These are phyloP conservation scores for Phaseolus lunatus DNA, from an alignment of 306 rosid genomes.

Conservation along the genomic window DNA sequence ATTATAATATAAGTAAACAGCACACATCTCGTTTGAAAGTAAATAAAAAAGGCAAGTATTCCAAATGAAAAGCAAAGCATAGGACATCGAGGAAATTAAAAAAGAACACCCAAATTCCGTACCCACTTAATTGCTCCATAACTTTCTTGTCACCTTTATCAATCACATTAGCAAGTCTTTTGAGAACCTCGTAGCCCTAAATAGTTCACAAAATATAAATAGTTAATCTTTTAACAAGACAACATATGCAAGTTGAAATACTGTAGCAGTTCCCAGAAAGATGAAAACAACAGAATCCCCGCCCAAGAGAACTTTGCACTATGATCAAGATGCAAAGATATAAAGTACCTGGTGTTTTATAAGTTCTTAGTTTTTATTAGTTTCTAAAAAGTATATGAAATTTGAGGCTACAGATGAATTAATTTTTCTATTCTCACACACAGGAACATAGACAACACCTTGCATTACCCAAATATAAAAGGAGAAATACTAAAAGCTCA, in stretches of 20 bases:
- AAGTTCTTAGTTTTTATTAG: neutral
- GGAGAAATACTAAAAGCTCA: neutral
- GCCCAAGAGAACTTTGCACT: conserved; percentile 31
- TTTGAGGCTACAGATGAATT: neutral
- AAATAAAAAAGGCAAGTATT: conserved; percentile 19
- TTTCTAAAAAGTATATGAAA: neutral
- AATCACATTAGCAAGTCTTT: conserved; percentile 84
- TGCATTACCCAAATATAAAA: neutral
- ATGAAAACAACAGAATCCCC: conserved; percentile 23
- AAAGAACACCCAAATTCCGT: conserved; percentile 34
- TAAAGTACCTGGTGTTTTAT: neutral
- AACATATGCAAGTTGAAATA: conserved; percentile 44
- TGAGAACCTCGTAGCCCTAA: conserved; percentile 84
- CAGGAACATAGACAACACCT: neutral
- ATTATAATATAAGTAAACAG: conserved; percentile 10
- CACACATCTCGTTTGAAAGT: conserved; percentile 4
- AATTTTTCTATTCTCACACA: neutral
- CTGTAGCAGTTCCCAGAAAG: conserved; percentile 20
- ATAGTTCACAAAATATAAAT: conserved; percentile 40
- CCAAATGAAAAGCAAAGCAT: neutral
- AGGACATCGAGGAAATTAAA: conserved; percentile 12
- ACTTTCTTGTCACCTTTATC: conserved; percentile 57
- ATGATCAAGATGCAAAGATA: conserved; percentile 24
- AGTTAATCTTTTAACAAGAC: conserved; percentile 23
- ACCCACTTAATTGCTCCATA: conserved; percentile 93